These are phyloP conservation scores for Phoma sp. DNA, from an alignment of 2,329 filamentous ascomycete genomes.

Conservation along the genomic window DNA sequence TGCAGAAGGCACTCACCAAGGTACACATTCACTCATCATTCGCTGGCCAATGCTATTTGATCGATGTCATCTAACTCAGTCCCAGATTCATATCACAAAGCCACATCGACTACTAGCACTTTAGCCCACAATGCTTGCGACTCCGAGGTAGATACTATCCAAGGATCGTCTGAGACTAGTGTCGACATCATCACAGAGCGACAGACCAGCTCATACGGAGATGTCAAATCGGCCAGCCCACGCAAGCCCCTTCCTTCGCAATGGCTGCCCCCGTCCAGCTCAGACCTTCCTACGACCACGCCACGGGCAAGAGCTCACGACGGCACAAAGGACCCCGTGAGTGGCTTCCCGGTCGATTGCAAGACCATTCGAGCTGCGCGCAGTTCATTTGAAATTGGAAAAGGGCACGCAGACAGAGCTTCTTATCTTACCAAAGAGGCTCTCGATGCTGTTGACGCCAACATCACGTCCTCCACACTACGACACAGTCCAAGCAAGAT, in stretches of 20 bases:
- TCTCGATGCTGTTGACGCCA: slow-evolving; percentile 28
- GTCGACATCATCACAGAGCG: slow-evolving; percentile 3
- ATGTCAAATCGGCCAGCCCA: slow-evolving; percentile 19
- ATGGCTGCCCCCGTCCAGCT: slow-evolving; percentile 26
- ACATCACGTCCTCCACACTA: slow-evolving; percentile 21
- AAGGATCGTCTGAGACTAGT: slow-evolving; percentile 5
- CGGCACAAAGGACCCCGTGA: slow-evolving; percentile 21
- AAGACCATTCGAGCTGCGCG: slow-evolving; percentile 27
- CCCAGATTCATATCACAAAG: slow-evolving; percentile 19
- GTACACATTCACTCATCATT: background rate
- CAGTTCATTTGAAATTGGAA: slow-evolving; percentile 27
- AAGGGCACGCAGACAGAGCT: slow-evolving; percentile 18
- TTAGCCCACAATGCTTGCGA: slow-evolving; percentile 4
- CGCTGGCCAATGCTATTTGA: background rate
- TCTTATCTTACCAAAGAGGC: slow-evolving; percentile 42
- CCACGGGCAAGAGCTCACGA: slow-evolving; percentile 34
- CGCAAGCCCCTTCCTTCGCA: slow-evolving; percentile 40
- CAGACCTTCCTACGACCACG: slow-evolving; percentile 31
- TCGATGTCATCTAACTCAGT: slow-evolving; percentile 18
- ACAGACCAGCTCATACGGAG: background rate
- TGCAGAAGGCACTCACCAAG: background rate
- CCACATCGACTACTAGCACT: slow-evolving; percentile 1
- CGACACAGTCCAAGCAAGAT: slow-evolving; percentile 22
- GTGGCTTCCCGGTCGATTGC: slow-evolving; percentile 20
- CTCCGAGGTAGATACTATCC: slow-evolving; percentile 16